These are phyloP conservation scores for Eucalyptus sp. DNA, from an alignment of 345 rosid species.

Conservation along the genomic window DNA sequence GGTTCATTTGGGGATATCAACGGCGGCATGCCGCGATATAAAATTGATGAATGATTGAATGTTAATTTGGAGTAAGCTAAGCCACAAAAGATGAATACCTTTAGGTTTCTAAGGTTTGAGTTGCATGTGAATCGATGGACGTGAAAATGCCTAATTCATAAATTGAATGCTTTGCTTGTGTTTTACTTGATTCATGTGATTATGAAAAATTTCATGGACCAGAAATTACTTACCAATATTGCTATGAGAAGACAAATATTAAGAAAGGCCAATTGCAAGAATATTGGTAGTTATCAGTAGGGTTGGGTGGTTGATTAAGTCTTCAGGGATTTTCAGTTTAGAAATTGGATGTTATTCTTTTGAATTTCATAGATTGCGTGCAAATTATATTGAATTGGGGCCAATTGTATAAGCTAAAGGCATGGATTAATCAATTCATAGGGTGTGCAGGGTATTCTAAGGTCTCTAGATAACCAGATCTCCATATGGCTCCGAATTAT, in stretches of 20 bases:
- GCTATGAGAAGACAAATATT: neutral
- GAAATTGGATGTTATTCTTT: neutral
- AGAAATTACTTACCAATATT: neutral
- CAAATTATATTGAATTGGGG: neutral
- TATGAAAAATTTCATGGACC: neutral
- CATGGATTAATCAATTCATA: too few relatives aligned
- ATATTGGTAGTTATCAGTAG: neutral
- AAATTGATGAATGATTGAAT: too few relatives aligned
- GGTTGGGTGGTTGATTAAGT: neutral
- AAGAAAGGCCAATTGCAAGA: neutral
- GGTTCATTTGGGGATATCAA: neutral
- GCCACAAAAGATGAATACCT: too few relatives aligned
- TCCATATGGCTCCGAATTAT: rapidly evolving
- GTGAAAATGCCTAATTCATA: neutral
- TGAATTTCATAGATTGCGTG: neutral
- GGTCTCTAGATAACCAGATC: neutral
- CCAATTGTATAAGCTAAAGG: neutral
- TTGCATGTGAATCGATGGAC: neutral
- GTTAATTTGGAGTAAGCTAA: too few relatives aligned
- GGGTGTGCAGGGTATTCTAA: neutral
- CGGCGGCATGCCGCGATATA: rapidly evolving
- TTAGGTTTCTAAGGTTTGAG: neutral
- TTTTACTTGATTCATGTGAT: neutral
- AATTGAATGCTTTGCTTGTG: neutral
- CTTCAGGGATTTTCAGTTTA: too few relatives aligned